Evolutionary conservation across 192 early-diverging fungal genomes (phyloP).

Genomic region (Linnemannia zychae): DNA sequence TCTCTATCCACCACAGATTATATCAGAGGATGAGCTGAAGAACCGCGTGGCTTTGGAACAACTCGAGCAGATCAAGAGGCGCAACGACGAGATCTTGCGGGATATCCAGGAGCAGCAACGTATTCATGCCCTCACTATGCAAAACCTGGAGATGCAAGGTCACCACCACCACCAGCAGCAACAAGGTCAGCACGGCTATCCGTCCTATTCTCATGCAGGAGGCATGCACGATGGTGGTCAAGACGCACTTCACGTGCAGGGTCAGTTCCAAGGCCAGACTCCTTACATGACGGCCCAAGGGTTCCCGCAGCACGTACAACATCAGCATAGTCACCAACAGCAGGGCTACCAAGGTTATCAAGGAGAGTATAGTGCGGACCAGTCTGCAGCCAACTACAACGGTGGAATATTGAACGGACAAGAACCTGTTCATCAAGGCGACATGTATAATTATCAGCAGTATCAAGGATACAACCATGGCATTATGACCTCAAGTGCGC

Average conservation of each 20-base stretch:
- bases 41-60: slow-evolving; percentile 24
- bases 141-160: slow-evolving; percentile 39
- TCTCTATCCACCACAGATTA: slow-evolving; percentile 48
- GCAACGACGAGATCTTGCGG: slow-evolving; percentile 37
- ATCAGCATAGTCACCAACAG: slow-evolving; percentile 25
- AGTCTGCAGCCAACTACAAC: background rate
- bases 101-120: slow-evolving; percentile 34
- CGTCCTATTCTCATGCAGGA: slow-evolving; percentile 1
- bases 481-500: background rate
- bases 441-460: background rate
- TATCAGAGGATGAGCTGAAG: slow-evolving; percentile 35
- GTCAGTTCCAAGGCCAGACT: slow-evolving; percentile 18
- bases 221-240: background rate
- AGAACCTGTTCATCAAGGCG: slow-evolving; percentile 4
- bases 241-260: slow-evolving; percentile 16
- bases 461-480: slow-evolving; percentile 9
- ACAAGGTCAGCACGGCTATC: slow-evolving; percentile 17
- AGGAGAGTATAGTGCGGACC: slow-evolving; percentile 8
- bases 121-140: slow-evolving; percentile 19
- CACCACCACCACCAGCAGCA: background rate
- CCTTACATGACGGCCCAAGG: background rate
- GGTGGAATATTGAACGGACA: background rate
- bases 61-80: slow-evolving; percentile 37
- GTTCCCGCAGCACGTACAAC: slow-evolving; percentile 15
- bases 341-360: slow-evolving; percentile 21